Conservation (phyloP, 148 eudicot genomes). For the Polygonum aviculare region DNA sequence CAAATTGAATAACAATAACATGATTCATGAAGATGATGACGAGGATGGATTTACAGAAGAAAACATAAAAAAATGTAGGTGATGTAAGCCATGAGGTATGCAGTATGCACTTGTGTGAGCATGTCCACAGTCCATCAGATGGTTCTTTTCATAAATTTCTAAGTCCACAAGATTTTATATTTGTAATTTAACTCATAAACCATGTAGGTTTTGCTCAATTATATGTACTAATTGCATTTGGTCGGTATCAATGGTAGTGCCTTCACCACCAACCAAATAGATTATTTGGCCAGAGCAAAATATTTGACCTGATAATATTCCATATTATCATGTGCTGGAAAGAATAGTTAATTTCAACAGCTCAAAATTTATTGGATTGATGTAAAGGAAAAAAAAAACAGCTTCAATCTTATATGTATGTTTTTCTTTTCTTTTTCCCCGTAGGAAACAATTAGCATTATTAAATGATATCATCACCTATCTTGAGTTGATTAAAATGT, state of each 20-base stretch:
- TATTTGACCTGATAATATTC: neutral
- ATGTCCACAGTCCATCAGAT: neutral
- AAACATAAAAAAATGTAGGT: neutral
- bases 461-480: too few species aligned
- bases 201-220: neutral
- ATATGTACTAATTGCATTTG: neutral
- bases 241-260: neutral
- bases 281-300: neutral
- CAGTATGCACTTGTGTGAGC: neutral
- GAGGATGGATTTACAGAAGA: neutral
- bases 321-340: neutral
- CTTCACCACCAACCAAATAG: neutral
- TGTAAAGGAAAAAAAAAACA: too few species aligned
- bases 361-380: neutral
- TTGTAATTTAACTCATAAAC: neutral
- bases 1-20: neutral
- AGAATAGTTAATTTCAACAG: neutral
- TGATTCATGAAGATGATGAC: neutral
- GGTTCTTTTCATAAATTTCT: neutral
- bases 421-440: too few species aligned
- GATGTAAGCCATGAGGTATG: neutral
- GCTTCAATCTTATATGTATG: neutral
- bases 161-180: neutral
- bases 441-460: too few species aligned
- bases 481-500: too few species aligned